Evolutionary conservation across 129 eudicot genomes (phyloP), one percentile per base, ranked within the genome.

Genomic region (Pittosporum tobira): DNA sequence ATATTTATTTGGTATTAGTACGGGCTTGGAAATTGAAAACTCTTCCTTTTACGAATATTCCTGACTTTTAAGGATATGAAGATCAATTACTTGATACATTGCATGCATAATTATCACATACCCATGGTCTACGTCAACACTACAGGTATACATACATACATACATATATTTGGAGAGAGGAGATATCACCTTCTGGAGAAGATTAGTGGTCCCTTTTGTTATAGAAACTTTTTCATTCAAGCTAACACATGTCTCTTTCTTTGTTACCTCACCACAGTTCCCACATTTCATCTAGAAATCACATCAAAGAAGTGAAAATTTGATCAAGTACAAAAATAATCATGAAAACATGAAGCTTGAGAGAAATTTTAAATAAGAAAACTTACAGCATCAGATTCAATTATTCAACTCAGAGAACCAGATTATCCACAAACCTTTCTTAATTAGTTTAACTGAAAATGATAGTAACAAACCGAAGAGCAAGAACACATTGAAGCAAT

Each of bases 121-220:
- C 40, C 40, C 40, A 34, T 34, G 40, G 40, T 8, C 13, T 34
- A 34, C 10, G 37, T n/a, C n/a, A n/a, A n/a, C n/a, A n/a, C n/a
- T n/a, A n/a, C n/a, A n/a, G n/a, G n/a, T n/a, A 46, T 46, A 16
- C 51, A 46, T 13, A 7, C 51, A 15, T n/a, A 46, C n/a, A 46
- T 15, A 56, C 27, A 28, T 56, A 29, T 26, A n/a, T n/a, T n/a
- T n/a, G n/a, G 60, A 47, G 55, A 55, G 19, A 8, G 48, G n/a
- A 30, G 6, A 47, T 24, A n/a, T 26, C 44, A 81, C 98, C 94
- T 91, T 86, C 75, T 84, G 94, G 50, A 81, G 62, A 72, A 88
- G 94, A 71, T 88, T 72, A 49, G 72, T 57, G 25, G 59, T 62
- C 52, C 80, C 78, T 64, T 66, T 71, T 16, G 89, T 77, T 1